Base-by-base conservation (phyloP, 768 basidiomycete genomes). In the Termitomyces sp. region DNA sequence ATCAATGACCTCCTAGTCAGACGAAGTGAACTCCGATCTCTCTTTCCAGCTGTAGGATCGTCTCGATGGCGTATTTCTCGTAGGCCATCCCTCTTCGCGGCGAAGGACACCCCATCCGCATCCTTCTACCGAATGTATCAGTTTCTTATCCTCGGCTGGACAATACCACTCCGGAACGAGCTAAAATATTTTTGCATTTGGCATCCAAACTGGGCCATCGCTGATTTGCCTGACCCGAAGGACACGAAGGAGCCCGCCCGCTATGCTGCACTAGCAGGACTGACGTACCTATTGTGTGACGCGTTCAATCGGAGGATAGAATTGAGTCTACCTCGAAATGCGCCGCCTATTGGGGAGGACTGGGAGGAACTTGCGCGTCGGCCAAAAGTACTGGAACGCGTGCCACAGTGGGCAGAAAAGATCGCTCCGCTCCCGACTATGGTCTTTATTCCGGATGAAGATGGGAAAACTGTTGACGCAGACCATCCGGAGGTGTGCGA, bases 81-180 rank as follows among this genome's bases (percentile, higher is more conserved):
- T 35, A 49, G 32, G 32, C 47, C 12, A 35, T 12, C 23, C 2
- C 34, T 19, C 34, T 49, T 49, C 34, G 21, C 32, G 4, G 23
- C 32, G 12, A 49, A 34, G 7, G 64, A 68, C 58, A 71, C 63
- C 16, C 47, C 63, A 29, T 53, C 68, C 27, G 72, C 72, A 14
- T 72, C 66, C 14, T 70, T 73, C 59, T 67, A 71, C 60, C 65
- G 65, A 53, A 64, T 73, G n/a, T 73, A 72, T 51, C 56, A 69
- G 53, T 70, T 73, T 48, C 63, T 68, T 46, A 63, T 70, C 21
- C 53, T 67, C 9, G 60, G 65, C 47, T 61, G 61, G 53, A 65
- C 48, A 23, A 61, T 64, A 25, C 54, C 54, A 31, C 68, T 71
- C 31, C 70, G 71, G 47, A 69, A 71, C 55, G 68, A 70, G 57